Evolutionary conservation across 805 yeast genomes (phyloP), one percentile per base, ranked within the genome.

Genomic region (Tetrapisispora nanseiensis): DNA sequence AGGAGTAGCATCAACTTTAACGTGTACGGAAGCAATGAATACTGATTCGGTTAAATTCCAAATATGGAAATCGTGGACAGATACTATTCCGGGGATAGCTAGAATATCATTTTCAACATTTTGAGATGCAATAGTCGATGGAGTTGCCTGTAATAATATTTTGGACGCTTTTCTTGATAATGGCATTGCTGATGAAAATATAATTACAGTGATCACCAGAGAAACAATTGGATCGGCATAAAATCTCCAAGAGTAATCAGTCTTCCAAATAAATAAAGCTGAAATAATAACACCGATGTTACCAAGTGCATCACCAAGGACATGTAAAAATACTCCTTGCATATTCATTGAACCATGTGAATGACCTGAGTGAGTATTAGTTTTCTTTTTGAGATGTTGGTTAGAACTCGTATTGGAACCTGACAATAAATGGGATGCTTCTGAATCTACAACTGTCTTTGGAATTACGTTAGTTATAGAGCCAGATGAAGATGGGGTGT

Each of bases 291-390:
- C 98, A 50, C 97, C 97, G 42, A 90, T 67, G 59, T 90, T 90
- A 48, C 98, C 97, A 43, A 90, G 69, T 1, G 97, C 97, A 63
- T 90, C 98, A 35, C 97, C 97, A 52, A 92, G 48, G 11, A 92
- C 98, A 58, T 90, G 98, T 56, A 90, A 70, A 58, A 86, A 92
- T 3, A 90, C 97, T 49, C 98, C 98, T 55, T 86, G 89, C 97
- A 90, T 90, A 64, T 92, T 90, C 68, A 90, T 69, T n/a, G 95
- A 84, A 57, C 74, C 77, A 21, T 33, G 37, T 24, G 37, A 26
- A 39, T 32, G 37, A 3, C 16, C 24, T 16, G 12, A 6, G 24
- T 41, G 36, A 18, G 38, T 13, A 18, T 34, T 22, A 4, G 16
- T 4, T 16, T n/a, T 29, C 12, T 29, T 16, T n/a, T 26, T 8